A percentile compares a stretch with the other conserved stretches of the same genome.
Evolutionary conservation across 805 yeast genomes (phyloP).

Genomic region (Debaryomyces hansenii): DNA sequence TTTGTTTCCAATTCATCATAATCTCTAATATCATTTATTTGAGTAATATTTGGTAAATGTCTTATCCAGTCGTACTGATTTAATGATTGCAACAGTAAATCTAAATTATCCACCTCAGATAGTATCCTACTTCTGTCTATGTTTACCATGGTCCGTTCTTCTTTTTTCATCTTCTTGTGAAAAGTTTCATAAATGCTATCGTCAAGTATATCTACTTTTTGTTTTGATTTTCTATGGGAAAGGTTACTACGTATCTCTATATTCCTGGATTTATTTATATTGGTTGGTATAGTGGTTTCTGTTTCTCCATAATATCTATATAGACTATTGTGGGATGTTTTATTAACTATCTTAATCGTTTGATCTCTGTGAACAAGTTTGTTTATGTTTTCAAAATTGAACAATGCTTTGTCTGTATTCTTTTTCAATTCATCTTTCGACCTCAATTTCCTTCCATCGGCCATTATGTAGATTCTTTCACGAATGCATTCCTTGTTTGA

Average conservation of each 20-base stretch:
- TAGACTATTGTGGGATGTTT: conserved; percentile 4
- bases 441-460: conserved; percentile 24
- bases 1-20: conserved; percentile 52
- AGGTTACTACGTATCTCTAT: conserved; percentile 6
- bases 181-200: conserved; percentile 45
- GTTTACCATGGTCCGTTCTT: conserved; percentile 59
- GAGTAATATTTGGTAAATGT: conserved; percentile 48
- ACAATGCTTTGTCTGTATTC: conserved; percentile 19
- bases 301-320: conserved; percentile 15
- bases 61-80: conserved; percentile 47
- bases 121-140: conserved; percentile 54
- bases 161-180: conserved; percentile 62
- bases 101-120: conserved; percentile 57
- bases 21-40: conserved; percentile 49
- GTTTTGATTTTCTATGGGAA: conserved; percentile 21
- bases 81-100: conserved; percentile 42
- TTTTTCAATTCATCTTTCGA: conserved; percentile 20
- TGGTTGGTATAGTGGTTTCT: conserved; percentile 5
- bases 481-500: background rate
- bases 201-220: conserved; percentile 39
- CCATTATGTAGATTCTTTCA: background rate
- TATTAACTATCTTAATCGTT: conserved; percentile 2
- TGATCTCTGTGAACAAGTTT: conserved; percentile 17
- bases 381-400: conserved; percentile 35
- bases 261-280: conserved; percentile 8